phyloP scores from a whole-genome alignment of 1,139 yeast species.

The Protomyces pachydermus region DNA sequence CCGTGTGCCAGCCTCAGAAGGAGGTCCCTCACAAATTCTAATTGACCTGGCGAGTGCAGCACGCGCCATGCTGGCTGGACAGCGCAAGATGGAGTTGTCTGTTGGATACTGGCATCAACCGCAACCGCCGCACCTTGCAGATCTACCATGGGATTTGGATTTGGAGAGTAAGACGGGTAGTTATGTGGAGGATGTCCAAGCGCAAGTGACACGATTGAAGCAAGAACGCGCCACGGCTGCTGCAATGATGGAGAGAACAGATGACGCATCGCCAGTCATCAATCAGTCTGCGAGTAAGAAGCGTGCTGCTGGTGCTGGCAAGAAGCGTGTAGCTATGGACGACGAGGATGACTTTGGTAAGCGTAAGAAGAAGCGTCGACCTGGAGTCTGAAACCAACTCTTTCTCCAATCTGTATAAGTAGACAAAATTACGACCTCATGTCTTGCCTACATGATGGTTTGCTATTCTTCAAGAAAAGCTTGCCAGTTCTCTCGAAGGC shows the following conservation, averaged over 20 bases:
- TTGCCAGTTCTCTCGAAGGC: slow-evolving; percentile 11
- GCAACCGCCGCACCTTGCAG: slow-evolving; percentile 7
- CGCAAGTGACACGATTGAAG: background rate
- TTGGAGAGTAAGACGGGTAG: slow-evolving; percentile 6
- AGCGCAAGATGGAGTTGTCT: slow-evolving; percentile 1
- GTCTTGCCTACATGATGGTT: background rate
- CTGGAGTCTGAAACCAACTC: background rate
- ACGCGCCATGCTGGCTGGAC: background rate
- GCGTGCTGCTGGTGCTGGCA: background rate
- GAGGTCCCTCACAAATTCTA: background rate
- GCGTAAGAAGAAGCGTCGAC: background rate
- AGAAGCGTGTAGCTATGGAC: background rate
- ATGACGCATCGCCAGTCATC: background rate
- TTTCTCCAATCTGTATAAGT: background rate
- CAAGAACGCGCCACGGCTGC: background rate
- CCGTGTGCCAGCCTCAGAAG: background rate
- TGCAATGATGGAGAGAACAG: background rate
- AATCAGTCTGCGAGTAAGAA: background rate
- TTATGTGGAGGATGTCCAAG: slow-evolving; percentile 12
- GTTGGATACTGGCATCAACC: background rate
- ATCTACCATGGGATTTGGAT: slow-evolving; percentile 19
- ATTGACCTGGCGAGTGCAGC: background rate
- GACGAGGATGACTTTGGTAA: background rate
- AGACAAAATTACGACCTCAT: background rate
- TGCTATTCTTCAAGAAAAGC: slow-evolving; percentile 11